Evolutionary conservation across 2,329 filamentous ascomycete species (phyloP).

Genomic region (Aspergillus thermomutatus): DNA sequence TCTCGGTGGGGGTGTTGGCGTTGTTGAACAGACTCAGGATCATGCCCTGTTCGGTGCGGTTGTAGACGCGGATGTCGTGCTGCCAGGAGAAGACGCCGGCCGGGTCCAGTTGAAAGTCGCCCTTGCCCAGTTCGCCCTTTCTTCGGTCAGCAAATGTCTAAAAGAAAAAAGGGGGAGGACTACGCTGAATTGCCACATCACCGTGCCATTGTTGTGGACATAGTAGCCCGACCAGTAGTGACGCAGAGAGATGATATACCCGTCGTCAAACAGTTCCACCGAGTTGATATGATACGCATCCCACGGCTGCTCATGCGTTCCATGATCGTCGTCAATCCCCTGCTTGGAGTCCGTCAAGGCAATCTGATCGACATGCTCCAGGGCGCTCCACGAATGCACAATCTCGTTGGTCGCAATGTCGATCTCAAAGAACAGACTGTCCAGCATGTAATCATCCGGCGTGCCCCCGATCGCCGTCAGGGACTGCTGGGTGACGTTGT

Average conservation of each 20-base stretch:
- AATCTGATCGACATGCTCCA: slow-evolving; percentile 31
- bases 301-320: slow-evolving; percentile 25
- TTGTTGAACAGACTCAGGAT: slow-evolving; percentile 33
- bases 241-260: slow-evolving; percentile 36
- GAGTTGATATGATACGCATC: slow-evolving; percentile 38
- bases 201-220: slow-evolving; percentile 26
- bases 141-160: not conserved
- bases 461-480: slow-evolving; percentile 29
- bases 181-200: slow-evolving; percentile 28
- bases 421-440: slow-evolving; percentile 34
- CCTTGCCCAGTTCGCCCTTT: slow-evolving; percentile 22
- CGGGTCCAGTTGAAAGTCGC: slow-evolving; percentile 24
- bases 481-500: slow-evolving; percentile 33
- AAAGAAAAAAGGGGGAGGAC: not conserved
- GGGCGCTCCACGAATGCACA: slow-evolving; percentile 31
- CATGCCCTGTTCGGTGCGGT: slow-evolving; percentile 31
- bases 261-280: slow-evolving; percentile 28
- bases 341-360: slow-evolving; percentile 27
- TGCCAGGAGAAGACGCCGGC: slow-evolving; percentile 28
- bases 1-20: slow-evolving; percentile 24
- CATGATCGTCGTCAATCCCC: slow-evolving; percentile 14
- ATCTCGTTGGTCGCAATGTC: slow-evolving; percentile 34
- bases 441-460: slow-evolving; percentile 29
- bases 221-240: slow-evolving; percentile 34
- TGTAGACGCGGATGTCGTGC: slow-evolving; percentile 36